Evolutionary conservation across 176 grass and related monocot species (phyloP).

Genomic region (Aegilops umbellulata): DNA sequence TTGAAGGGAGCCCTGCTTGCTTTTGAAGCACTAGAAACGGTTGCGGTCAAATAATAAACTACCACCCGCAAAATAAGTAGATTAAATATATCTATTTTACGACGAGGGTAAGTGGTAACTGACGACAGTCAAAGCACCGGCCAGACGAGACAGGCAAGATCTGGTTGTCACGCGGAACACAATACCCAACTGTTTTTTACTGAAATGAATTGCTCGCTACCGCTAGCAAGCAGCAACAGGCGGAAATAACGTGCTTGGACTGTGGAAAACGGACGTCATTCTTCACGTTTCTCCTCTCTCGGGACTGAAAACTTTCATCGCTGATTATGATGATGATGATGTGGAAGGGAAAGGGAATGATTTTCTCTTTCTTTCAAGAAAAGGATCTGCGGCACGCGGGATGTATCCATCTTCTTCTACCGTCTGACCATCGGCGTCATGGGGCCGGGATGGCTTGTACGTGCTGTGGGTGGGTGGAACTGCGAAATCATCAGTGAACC

Average conservation of each 20-base stretch:
- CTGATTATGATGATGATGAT: not conserved
- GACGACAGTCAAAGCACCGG: not conserved
- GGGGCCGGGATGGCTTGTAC: not conserved
- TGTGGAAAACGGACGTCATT: not conserved
- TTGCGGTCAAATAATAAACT: not conserved
- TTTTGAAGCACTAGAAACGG: not conserved
- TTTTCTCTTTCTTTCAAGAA: not conserved
- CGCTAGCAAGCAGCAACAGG: not conserved
- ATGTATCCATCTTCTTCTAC: not conserved
- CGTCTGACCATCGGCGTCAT: not conserved
- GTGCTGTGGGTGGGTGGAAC: not conserved
- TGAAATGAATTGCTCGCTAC: not conserved
- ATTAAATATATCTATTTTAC: not conserved
- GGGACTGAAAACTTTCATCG: not conserved
- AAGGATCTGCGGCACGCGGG: not conserved
- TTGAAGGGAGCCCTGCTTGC: too few relatives aligned
- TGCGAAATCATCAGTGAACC: not conserved
- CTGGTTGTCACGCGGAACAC: not conserved
- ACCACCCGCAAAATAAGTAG: not conserved
- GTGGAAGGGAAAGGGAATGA: not conserved
- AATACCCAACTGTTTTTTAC: constrained; percentile 2
- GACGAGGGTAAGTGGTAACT: not conserved
- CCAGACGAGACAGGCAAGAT: not conserved
- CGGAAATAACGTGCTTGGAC: not conserved
- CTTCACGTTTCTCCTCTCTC: not conserved